phyloP scores from a whole-genome alignment of 176 grass and related monocot species.

The Tillandsia leiboldiana region DNA sequence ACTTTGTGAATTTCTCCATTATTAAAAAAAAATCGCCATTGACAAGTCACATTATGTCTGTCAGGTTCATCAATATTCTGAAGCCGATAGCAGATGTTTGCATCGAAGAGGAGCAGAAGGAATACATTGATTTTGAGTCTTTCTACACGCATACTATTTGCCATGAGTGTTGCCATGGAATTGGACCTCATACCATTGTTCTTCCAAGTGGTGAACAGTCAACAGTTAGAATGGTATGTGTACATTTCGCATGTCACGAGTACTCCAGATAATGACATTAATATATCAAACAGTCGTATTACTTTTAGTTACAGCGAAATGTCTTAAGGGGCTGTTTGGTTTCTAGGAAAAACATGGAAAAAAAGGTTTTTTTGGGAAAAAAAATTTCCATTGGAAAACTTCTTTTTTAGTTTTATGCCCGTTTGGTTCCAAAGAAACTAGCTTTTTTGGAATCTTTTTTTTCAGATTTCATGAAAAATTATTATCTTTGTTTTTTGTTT shows the following conservation, averaged over 20 bases:
- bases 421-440: too few relatives aligned
- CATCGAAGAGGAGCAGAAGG: constrained; percentile 67
- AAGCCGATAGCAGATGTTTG: constrained; percentile 80
- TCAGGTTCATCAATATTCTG: constrained; percentile 80
- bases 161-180: constrained; percentile 96
- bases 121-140: constrained; percentile 81
- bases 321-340: too few relatives aligned
- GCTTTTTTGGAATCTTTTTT: too few relatives aligned
- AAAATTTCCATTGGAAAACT: too few relatives aligned
- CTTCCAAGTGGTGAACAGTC: constrained; percentile 80
- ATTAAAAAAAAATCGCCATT: constrained; percentile 1
- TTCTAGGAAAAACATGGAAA: too few relatives aligned
- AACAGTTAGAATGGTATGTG: constrained; percentile 74
- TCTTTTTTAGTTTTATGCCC: too few relatives aligned
- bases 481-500: too few relatives aligned
- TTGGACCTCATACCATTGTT: constrained; percentile 88
- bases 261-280: too few relatives aligned
- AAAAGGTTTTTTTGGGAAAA: too few relatives aligned
- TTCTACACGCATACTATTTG: constrained; percentile 94
- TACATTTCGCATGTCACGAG: not conserved
- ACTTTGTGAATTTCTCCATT: not conserved
- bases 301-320: too few relatives aligned
- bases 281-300: too few relatives aligned
- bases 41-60: constrained; percentile 18
- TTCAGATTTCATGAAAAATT: too few relatives aligned